A percentile compares a stretch with the other conserved stretches of the same genome.
These are phyloP conservation scores for Vaccinium vitisidaea DNA, from an alignment of 148 eudicot species.

Conservation along the genomic window DNA sequence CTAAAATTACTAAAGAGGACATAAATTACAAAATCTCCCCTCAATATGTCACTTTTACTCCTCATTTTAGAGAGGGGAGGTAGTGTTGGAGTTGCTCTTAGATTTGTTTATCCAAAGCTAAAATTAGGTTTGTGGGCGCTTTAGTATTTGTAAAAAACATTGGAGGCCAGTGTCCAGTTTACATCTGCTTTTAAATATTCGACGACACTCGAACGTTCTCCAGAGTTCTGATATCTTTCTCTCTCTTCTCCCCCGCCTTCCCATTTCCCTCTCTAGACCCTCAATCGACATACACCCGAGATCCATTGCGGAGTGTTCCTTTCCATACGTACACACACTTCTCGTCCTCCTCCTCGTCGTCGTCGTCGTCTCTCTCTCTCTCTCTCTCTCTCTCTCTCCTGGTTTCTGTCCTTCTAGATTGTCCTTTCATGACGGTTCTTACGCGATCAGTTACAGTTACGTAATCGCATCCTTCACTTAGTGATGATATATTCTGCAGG, in stretches of 20 bases:
- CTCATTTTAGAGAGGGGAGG: no score
- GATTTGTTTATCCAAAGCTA: no score
- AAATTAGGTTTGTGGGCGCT: no score
- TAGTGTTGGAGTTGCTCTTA: no score
- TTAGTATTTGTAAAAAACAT: background rate
- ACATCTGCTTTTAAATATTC: background rate
- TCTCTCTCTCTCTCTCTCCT: background rate
- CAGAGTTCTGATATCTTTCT: slow-evolving; percentile 12
- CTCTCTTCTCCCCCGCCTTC: slow-evolving; percentile 5
- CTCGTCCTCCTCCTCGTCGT: background rate
- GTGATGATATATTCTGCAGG: background rate
- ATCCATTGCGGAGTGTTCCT: background rate
- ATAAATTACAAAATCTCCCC: no score
- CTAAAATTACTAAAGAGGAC: no score
- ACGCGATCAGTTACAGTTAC: background rate
- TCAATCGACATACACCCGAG: no score
- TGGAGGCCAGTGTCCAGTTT: background rate
- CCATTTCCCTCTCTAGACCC: background rate
- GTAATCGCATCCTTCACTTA: background rate
- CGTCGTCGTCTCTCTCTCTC: background rate
- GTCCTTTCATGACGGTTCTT: background rate
- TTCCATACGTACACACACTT: background rate
- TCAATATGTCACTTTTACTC: no score
- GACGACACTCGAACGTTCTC: background rate
- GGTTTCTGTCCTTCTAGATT: background rate